phyloP scores from a whole-genome alignment of 108 stramenopile species.

The Nitzschia sp. region DNA sequence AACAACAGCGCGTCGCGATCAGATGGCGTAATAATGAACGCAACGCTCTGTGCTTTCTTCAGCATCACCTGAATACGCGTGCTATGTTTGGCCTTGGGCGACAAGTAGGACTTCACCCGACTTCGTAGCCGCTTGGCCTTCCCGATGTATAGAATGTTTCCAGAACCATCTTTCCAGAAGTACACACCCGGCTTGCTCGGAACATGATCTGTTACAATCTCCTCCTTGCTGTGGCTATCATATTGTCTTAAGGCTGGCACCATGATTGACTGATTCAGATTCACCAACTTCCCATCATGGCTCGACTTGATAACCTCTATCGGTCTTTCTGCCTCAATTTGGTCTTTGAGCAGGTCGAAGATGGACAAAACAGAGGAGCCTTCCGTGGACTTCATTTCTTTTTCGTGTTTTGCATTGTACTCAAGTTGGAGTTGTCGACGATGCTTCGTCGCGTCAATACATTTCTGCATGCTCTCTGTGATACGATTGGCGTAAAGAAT shows the following conservation, averaged over 20 bases:
- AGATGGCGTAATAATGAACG: slow-evolving; percentile 54
- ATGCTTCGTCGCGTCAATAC: slow-evolving; percentile 57
- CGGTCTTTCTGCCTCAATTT: slow-evolving; percentile 38
- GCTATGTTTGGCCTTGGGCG: slow-evolving; percentile 47
- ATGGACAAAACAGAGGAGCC: slow-evolving; percentile 57
- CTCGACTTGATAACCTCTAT: slow-evolving; percentile 4
- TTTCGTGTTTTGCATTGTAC: slow-evolving; percentile 46
- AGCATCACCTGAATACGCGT: slow-evolving; percentile 58
- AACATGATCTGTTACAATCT: slow-evolving; percentile 49
- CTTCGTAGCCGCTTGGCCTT: slow-evolving; percentile 63
- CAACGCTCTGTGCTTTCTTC: slow-evolving; percentile 46
- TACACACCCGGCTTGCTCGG: slow-evolving; percentile 70
- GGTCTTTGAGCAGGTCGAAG: slow-evolving; percentile 64
- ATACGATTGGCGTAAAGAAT: slow-evolving; percentile 73
- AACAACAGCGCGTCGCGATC: slow-evolving; percentile 73
- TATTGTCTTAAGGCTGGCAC: neutral
- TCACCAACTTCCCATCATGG: neutral
- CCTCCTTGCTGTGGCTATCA: neutral
- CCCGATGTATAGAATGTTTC: slow-evolving; percentile 64
- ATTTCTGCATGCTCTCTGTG: slow-evolving; percentile 64
- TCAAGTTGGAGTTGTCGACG: slow-evolving; percentile 48
- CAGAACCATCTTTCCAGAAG: slow-evolving; percentile 60
- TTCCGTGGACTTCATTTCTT: slow-evolving; percentile 39
- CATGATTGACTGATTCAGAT: neutral
- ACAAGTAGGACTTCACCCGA: slow-evolving; percentile 58